Evolutionary conservation across 2,329 filamentous ascomycete genomes (phyloP), one percentile per base, ranked within the genome.

Genomic region (Ceratocystis colombiana): DNA sequence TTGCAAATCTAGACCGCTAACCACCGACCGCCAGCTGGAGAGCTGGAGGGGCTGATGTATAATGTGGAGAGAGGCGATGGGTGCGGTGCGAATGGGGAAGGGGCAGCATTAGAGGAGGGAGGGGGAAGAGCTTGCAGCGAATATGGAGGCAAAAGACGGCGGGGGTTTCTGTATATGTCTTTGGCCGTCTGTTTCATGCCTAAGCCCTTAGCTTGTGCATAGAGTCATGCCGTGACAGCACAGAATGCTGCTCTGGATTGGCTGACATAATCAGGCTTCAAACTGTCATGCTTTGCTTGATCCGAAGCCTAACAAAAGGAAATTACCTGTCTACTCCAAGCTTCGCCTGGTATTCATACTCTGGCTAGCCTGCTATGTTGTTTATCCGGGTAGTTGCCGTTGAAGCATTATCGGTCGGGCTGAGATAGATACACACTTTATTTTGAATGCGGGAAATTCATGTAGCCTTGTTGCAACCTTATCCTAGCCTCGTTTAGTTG

Each of bases 241-340:
- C 46, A 22, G 17, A 50, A 22, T n/a, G 46, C 46, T 50, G 12
- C 17, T 12, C 20, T 55, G n/a, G 50, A 22, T 25, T 25, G 17
- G 53, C 55, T 59, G 55, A 59, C 55, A 59, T 59, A 59, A 59
- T 59, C 25, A 59, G 55, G 55, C 55, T 59, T n/a, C 48, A 37
- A 12, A 41, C 10, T 10, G 55, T 37, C 15, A 22, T 30, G 22
- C 20, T 7, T 7, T 7, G 55, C 28, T 41, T 41, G 3, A 41
- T 41, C 3, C 2, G 17, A 30, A 33, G 55, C 55, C 55, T 59
- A 30, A 41, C 37, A 41, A 41, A 41, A 41, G 28, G 28, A n/a
- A 33, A 20, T 15, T 59, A 7, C 30, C 28, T 3, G 28, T 30
- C 20, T 28, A 8, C 30, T 28, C 2, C 17, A 17, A 17, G 10